Evolutionary conservation across 2,329 filamentous ascomycete species (phyloP).

Genomic region (Ceratocystis huliohia): DNA sequence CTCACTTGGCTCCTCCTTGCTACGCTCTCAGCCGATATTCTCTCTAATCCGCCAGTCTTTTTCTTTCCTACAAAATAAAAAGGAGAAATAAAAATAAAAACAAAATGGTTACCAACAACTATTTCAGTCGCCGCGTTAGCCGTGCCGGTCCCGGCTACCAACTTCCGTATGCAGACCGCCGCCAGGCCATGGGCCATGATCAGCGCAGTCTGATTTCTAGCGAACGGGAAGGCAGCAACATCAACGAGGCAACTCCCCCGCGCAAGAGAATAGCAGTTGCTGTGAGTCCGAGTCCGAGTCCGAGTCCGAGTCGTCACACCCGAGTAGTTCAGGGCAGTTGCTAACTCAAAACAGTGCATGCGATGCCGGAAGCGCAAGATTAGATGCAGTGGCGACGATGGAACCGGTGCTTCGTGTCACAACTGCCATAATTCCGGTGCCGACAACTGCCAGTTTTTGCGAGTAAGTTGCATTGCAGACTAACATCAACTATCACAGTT

Average conservation of each 20-base stretch:
- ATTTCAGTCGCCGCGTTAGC: constrained; percentile 23
- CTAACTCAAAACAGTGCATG: constrained; percentile 50
- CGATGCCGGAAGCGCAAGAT: constrained; percentile 91
- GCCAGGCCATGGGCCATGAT: constrained; percentile 29
- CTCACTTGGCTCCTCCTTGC: background rate
- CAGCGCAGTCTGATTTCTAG: constrained; percentile 17
- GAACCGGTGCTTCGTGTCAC: constrained; percentile 61
- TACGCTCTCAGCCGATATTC: too few species aligned
- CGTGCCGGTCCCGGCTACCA: constrained; percentile 30
- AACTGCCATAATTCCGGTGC: constrained; percentile 69
- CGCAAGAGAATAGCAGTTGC: constrained; percentile 48
- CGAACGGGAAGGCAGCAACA: background rate
- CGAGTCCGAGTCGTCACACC: too few species aligned
- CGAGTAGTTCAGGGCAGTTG: background rate
- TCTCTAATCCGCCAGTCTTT: too few species aligned
- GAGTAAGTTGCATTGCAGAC: constrained; percentile 41
- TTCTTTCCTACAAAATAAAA: too few species aligned
- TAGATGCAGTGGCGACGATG: constrained; percentile 75
- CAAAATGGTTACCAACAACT: constrained; percentile 20
- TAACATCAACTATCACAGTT: background rate
- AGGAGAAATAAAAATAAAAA: too few species aligned
- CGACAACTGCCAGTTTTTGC: constrained; percentile 63
- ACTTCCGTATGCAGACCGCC: constrained; percentile 29
- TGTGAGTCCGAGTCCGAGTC: constrained; percentile 32
- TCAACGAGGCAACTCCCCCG: constrained; percentile 33